Conservation (phyloP, 2,329 filamentous ascomycete species). For the Epichloe festucae region DNA sequence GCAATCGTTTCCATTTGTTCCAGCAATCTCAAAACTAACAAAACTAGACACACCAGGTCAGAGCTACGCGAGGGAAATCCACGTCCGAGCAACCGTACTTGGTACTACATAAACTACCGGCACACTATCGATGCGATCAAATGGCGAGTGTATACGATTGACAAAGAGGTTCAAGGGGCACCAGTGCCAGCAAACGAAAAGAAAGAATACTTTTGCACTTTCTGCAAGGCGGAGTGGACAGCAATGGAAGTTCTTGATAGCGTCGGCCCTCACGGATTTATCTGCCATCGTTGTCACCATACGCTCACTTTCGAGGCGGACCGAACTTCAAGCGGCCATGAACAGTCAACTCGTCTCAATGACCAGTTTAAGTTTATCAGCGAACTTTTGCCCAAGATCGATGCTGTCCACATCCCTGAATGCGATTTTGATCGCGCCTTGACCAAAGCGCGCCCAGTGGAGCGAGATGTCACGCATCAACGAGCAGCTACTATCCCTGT, state of each 20-base stretch:
- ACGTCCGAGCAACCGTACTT: slow-evolving; percentile 73
- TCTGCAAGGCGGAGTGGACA: slow-evolving; percentile 78
- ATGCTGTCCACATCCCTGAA: slow-evolving; percentile 59
- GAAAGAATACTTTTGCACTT: slow-evolving; percentile 79
- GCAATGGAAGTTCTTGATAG: slow-evolving; percentile 79
- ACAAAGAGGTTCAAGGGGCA: slow-evolving; percentile 75
- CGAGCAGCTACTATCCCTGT: slow-evolving; percentile 46
- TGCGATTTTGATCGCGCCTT: slow-evolving; percentile 62
- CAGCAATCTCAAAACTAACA: slow-evolving; percentile 27
- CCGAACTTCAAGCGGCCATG: slow-evolving; percentile 55
- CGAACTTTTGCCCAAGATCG: slow-evolving; percentile 62
- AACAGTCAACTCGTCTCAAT: slow-evolving; percentile 62
- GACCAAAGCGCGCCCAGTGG: slow-evolving; percentile 47
- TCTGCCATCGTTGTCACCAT: slow-evolving; percentile 66
- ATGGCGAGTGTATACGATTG: slow-evolving; percentile 78
- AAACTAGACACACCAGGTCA: slow-evolving; percentile 43
- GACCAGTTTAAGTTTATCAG: slow-evolving; percentile 70
- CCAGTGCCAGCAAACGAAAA: slow-evolving; percentile 71
- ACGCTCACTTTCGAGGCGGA: slow-evolving; percentile 53
- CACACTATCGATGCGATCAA: slow-evolving; percentile 94
- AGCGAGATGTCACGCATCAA: slow-evolving; percentile 55
- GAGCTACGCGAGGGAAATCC: slow-evolving; percentile 72
- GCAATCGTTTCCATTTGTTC: neutral
- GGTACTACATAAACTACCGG: slow-evolving; percentile 95
- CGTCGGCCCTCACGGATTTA: slow-evolving; percentile 57